phyloP scores from a whole-genome alignment of 2,329 filamentous ascomycete genomes.

The Thermothelomyces thermophilus region DNA sequence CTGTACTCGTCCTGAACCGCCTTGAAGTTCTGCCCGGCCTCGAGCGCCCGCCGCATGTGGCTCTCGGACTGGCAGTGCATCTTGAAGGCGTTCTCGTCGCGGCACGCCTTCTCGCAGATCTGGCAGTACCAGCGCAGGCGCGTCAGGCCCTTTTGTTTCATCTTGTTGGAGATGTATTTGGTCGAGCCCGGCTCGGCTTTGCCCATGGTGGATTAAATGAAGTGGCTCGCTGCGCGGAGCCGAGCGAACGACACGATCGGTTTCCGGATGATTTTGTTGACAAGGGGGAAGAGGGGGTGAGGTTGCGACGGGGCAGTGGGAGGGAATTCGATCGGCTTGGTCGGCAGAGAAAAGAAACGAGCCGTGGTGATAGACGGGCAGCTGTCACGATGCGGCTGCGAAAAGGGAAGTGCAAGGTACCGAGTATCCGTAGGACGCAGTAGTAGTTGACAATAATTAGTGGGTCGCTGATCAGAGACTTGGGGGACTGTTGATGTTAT shows the following conservation, averaged over 20 bases:
- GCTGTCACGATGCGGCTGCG: no score
- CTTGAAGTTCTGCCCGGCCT: constrained; percentile 81
- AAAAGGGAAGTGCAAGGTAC: no score
- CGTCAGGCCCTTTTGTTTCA: constrained; percentile 74
- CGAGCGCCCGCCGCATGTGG: constrained; percentile 82
- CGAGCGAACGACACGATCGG: constrained; percentile 12
- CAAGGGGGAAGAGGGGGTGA: background rate
- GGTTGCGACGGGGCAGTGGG: background rate
- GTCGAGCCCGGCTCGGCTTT: constrained; percentile 87
- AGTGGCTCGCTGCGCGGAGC: constrained; percentile 21
- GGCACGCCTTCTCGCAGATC: constrained; percentile 35
- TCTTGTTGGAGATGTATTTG: constrained; percentile 86
- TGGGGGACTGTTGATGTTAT: no score
- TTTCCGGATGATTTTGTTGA: background rate
- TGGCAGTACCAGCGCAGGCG: constrained; percentile 64
- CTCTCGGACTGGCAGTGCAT: constrained; percentile 79
- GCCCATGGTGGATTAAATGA: constrained; percentile 58
- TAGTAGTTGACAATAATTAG: no score
- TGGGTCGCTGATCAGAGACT: no score
- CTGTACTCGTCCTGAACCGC: constrained; percentile 80
- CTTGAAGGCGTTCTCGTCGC: constrained; percentile 88
- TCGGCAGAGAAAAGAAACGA: no score
- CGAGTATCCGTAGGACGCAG: no score
- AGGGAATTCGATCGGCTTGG: background rate
- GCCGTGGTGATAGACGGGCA: no score